These are phyloP conservation scores for Oehlia diaphana DNA, from an alignment of 192 early-diverging fungal genomes.

Conservation along the genomic window DNA sequence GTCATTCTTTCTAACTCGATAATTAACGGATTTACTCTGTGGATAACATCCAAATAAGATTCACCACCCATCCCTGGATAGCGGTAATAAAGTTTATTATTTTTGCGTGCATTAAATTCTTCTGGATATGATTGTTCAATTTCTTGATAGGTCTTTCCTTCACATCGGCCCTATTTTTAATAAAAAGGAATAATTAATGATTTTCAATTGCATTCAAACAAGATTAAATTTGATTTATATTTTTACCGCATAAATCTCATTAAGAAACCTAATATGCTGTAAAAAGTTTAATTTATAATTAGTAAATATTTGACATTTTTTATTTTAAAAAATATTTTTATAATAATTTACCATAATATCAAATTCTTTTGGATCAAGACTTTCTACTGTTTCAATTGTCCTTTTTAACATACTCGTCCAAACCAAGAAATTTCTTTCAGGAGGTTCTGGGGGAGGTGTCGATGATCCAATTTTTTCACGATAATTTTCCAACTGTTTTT, in stretches of 20 bases:
- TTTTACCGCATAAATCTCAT: constrained; percentile 93
- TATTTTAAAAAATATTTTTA: not conserved
- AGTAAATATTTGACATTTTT: not conserved
- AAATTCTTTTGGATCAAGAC: constrained; percentile 77
- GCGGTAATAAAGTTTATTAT: constrained; percentile 89
- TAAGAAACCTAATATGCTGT: constrained; percentile 74
- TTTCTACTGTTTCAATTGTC: constrained; percentile 80
- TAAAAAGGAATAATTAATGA: not conserved
- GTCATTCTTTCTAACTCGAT: constrained; percentile 95
- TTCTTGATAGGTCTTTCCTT: constrained; percentile 77
- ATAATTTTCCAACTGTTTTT: constrained; percentile 38
- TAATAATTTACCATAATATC: constrained; percentile 59
- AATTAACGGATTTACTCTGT: constrained; percentile 89
- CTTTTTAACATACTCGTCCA: constrained; percentile 91
- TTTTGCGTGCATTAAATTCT: constrained; percentile 76
- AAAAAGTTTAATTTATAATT: not conserved
- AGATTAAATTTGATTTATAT: not conserved
- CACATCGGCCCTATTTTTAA: constrained; percentile 44
- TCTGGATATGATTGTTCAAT: constrained; percentile 79
- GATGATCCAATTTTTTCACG: not conserved
- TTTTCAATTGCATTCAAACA: not conserved
- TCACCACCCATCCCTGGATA: constrained; percentile 98
- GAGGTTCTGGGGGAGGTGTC: constrained; percentile 9
- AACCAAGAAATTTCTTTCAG: constrained; percentile 47
- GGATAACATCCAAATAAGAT: constrained; percentile 92